Evolutionary conservation across 176 grass and related monocot species (phyloP).

Genomic region (Aechmea fasciata): DNA sequence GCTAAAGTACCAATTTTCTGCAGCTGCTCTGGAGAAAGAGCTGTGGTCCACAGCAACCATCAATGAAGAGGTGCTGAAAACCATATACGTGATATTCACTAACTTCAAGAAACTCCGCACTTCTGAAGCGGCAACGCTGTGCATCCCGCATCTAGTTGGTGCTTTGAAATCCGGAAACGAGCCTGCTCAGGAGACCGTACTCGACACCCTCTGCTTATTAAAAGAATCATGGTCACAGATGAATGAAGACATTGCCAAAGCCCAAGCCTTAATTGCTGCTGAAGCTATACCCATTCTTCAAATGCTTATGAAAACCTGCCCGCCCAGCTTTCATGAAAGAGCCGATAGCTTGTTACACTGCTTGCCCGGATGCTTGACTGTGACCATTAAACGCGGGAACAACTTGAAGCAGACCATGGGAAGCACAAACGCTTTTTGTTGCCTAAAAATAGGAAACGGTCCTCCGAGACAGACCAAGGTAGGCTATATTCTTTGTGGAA

Average conservation of each 20-base stretch:
- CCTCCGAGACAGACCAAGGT: constrained; percentile 91
- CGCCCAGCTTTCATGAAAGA: constrained; percentile 90
- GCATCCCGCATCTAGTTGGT: constrained; percentile 80
- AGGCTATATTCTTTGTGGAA: neutral
- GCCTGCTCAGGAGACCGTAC: constrained; percentile 71
- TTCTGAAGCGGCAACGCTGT: constrained; percentile 90
- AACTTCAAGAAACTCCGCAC: constrained; percentile 87
- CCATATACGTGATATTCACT: constrained; percentile 76
- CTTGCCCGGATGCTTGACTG: constrained; percentile 86
- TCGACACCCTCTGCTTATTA: constrained; percentile 79
- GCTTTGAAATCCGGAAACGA: constrained; percentile 73
- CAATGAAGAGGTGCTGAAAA: constrained; percentile 74
- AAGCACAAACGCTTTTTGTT: constrained; percentile 90
- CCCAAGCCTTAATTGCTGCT: constrained; percentile 81
- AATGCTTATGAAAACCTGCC: constrained; percentile 85
- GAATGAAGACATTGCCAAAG: constrained; percentile 90
- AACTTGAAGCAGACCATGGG: constrained; percentile 97
- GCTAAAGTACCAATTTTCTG: constrained; percentile 25
- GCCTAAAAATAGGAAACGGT: constrained; percentile 89
- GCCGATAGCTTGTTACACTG: constrained; percentile 80
- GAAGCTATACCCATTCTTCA: constrained; percentile 86
- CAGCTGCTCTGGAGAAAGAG: constrained; percentile 81
- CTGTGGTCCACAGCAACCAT: constrained; percentile 65
- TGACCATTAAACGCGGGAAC: constrained; percentile 86
- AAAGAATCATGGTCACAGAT: constrained; percentile 94